Evolutionary conservation across 371 early-diverging fungal species (phyloP).

Genomic region (Conidiobolus incongruus): DNA sequence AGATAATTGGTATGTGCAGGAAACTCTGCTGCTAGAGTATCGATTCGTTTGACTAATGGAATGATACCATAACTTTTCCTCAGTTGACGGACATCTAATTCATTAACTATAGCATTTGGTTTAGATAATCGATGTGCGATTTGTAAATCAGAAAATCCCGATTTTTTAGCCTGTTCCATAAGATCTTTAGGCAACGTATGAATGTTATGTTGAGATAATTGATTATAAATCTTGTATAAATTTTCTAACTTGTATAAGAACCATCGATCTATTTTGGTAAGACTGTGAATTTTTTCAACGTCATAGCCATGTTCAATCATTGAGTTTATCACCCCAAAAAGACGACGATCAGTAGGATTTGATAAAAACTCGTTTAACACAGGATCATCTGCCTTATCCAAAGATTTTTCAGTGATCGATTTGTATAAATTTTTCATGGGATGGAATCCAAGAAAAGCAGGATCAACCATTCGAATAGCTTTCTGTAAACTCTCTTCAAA

Average conservation of each 20-base stretch:
- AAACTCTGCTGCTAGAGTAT: conserved; percentile 84
- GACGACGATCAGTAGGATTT: conserved; percentile 69
- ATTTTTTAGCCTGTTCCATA: conserved; percentile 48
- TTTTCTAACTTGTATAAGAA: conserved; percentile 78
- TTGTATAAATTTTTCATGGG: conserved; percentile 30
- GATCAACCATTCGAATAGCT: conserved; percentile 86
- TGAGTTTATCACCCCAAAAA: conserved; percentile 85
- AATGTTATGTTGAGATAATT: conserved; percentile 16
- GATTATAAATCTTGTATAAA: conserved; percentile 23
- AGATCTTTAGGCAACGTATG: conserved; percentile 21
- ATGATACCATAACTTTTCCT: conserved; percentile 41
- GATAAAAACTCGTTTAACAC: neutral
- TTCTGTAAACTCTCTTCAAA: conserved; percentile 92
- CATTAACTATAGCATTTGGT: conserved; percentile 11
- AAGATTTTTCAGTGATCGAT: conserved; percentile 46
- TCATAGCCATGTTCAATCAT: conserved; percentile 47
- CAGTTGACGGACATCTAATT: conserved; percentile 14
- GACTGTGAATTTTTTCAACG: conserved; percentile 62
- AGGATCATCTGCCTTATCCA: conserved; percentile 8
- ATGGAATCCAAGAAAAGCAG: conserved; percentile 51
- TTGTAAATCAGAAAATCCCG: conserved; percentile 73
- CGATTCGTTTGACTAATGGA: conserved; percentile 75
- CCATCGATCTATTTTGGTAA: conserved; percentile 86
- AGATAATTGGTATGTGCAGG: conserved; percentile 82
- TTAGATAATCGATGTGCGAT: conserved; percentile 36